Conservation (phyloP, 1,284 basidiomycete species). For the Volvariella volvacea region DNA sequence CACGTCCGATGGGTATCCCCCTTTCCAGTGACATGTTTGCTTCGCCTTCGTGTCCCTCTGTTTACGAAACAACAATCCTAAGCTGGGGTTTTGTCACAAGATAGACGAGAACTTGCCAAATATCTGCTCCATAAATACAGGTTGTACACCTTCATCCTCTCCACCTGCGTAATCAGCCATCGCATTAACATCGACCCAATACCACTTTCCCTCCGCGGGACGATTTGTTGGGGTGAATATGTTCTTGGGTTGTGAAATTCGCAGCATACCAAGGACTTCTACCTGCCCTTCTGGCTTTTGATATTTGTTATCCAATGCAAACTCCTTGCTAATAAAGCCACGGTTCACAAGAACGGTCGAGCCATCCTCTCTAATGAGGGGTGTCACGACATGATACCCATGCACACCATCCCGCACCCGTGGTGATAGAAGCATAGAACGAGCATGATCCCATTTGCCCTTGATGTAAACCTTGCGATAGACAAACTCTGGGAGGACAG, state of each 20-base stretch:
- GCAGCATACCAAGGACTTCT: slow-evolving; percentile 70
- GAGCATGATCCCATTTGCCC: slow-evolving; percentile 73
- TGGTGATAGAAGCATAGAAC: slow-evolving; percentile 80
- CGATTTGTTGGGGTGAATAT: slow-evolving; percentile 87
- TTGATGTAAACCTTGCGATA: slow-evolving; percentile 80
- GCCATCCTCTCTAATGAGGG: slow-evolving; percentile 71
- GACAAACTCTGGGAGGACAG: slow-evolving; percentile 78
- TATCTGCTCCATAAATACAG: slow-evolving; percentile 83
- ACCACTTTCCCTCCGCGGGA: slow-evolving; percentile 81
- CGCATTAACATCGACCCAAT: slow-evolving; percentile 80
- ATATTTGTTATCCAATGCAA: slow-evolving; percentile 27
- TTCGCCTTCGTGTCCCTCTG: slow-evolving; percentile 78
- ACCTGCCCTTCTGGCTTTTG: slow-evolving; percentile 46
- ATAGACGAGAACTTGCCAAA: slow-evolving; percentile 50
- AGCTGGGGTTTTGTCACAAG: slow-evolving; percentile 3
- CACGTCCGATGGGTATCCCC: slow-evolving; percentile 83
- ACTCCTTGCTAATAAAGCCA: slow-evolving; percentile 80
- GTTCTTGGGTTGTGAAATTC: slow-evolving; percentile 65
- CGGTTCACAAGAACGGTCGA: slow-evolving; percentile 86
- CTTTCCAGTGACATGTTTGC: slow-evolving; percentile 56
- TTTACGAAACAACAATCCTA: slow-evolving; percentile 5
- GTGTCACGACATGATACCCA: slow-evolving; percentile 85
- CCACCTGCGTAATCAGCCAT: slow-evolving; percentile 84
- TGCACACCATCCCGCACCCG: slow-evolving; percentile 82
- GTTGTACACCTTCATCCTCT: slow-evolving; percentile 62